phyloP scores from a whole-genome alignment of 352 stramenopile genomes.

The Poterioochromonas sp. region DNA sequence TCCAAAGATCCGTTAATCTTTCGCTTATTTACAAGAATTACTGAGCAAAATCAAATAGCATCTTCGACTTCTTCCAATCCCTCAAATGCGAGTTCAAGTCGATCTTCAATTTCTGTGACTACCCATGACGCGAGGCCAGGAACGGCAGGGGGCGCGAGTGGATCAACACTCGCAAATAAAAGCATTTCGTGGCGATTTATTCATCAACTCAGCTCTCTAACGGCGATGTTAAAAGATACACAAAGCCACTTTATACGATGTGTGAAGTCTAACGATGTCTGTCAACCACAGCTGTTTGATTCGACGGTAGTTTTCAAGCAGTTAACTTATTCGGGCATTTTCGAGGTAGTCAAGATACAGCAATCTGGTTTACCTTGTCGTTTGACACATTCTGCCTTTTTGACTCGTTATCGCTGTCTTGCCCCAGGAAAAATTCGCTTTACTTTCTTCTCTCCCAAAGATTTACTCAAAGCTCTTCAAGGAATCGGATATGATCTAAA shows the following conservation, averaged over 20 bases:
- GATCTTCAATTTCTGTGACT: background rate
- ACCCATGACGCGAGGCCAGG: too few relatives aligned
- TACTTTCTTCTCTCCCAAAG: background rate
- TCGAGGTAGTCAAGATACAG: slow-evolving; percentile 95
- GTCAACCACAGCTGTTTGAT: slow-evolving; percentile 68
- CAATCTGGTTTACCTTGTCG: slow-evolving; percentile 93
- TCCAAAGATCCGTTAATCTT: background rate
- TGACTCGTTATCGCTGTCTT: slow-evolving; percentile 42
- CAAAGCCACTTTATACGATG: slow-evolving; percentile 85
- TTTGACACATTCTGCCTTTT: slow-evolving; percentile 52
- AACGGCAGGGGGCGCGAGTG: background rate
- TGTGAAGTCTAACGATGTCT: slow-evolving; percentile 88
- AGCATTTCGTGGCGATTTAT: slow-evolving; percentile 14
- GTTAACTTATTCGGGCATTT: slow-evolving; percentile 88
- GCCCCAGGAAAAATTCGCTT: background rate
- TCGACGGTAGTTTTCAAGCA: slow-evolving; percentile 81
- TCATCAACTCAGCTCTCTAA: slow-evolving; percentile 49
- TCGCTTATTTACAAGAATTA: slow-evolving; percentile 6
- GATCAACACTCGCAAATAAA: background rate
- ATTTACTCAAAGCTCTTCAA: background rate
- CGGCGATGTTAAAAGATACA: slow-evolving; percentile 75
- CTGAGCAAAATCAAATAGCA: background rate
- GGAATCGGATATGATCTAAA: background rate
- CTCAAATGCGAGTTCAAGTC: slow-evolving; percentile 47
- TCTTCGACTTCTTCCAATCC: background rate